These are phyloP conservation scores for Stipa capillata DNA, from an alignment of 176 grass and related monocot species.

Conservation along the genomic window DNA sequence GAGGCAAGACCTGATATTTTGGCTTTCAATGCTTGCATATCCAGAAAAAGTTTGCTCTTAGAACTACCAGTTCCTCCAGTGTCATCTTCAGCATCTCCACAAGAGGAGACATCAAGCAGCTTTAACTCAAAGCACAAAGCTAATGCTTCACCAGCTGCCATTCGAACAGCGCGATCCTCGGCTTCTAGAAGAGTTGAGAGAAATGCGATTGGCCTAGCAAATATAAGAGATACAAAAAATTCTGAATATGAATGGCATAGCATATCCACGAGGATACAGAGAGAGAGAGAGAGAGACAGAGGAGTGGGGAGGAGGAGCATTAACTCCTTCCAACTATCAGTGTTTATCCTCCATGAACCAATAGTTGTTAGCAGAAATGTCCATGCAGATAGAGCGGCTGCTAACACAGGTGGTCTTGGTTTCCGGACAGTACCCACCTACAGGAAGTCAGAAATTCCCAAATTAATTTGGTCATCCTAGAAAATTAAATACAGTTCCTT, in stretches of 20 bases:
- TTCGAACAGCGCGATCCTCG: slow-evolving; percentile 71
- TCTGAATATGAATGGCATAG: neutral
- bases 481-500: neutral
- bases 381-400: slow-evolving; percentile 87
- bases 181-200: slow-evolving; percentile 66
- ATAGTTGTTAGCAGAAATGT: slow-evolving; percentile 89
- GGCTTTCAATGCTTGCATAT: slow-evolving; percentile 84
- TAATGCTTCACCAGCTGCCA: slow-evolving; percentile 84
- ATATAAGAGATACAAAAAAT: neutral
- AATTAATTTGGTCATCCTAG: neutral
- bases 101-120: slow-evolving; percentile 50
- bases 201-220: slow-evolving; percentile 52
- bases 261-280: too few species aligned
- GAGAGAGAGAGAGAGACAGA: neutral
- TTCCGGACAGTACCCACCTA: slow-evolving; percentile 78
- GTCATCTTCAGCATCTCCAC: slow-evolving; percentile 30
- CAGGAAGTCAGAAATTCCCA: neutral
- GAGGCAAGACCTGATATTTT: slow-evolving; percentile 67
- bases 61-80: slow-evolving; percentile 34
- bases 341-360: slow-evolving; percentile 75
- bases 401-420: slow-evolving; percentile 47
- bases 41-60: slow-evolving; percentile 55
- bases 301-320: too few species aligned
- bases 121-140: slow-evolving; percentile 66
- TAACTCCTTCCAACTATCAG: slow-evolving; percentile 94